phyloP scores from a whole-genome alignment of 1,139 yeast species.

The Kurtzmaniella quercitrusa region DNA sequence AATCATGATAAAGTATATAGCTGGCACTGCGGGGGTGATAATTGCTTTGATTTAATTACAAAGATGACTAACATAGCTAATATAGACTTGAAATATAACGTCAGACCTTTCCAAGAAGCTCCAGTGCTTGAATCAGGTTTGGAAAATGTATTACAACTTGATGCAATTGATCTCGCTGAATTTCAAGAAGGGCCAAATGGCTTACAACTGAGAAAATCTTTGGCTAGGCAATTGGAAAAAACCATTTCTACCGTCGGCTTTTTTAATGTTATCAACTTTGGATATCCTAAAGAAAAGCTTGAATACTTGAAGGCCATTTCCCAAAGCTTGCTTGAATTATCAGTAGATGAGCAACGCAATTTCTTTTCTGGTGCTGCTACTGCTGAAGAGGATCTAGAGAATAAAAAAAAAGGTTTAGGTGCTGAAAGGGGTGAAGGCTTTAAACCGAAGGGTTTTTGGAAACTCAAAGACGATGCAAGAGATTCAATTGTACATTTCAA shows the following conservation, averaged over 20 bases:
- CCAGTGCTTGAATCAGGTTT: slow-evolving; percentile 3
- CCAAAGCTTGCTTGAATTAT: slow-evolving; percentile 35
- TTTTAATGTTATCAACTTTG: slow-evolving; percentile 38
- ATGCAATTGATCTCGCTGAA: slow-evolving; percentile 33
- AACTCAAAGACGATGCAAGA: slow-evolving; percentile 31
- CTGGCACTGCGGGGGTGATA: too few relatives aligned
- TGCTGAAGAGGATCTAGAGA: slow-evolving; percentile 24
- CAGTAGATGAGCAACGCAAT: slow-evolving; percentile 36
- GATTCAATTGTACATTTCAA: slow-evolving; percentile 43
- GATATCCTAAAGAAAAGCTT: slow-evolving; percentile 24
- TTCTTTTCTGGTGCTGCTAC: slow-evolving; percentile 36
- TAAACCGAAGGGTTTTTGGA: slow-evolving; percentile 46
- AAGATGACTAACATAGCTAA: not conserved
- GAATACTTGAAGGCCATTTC: slow-evolving; percentile 33
- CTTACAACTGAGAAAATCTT: slow-evolving; percentile 18
- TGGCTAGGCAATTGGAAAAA: slow-evolving; percentile 31
- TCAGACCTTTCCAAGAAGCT: slow-evolving; percentile 32
- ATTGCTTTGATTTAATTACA: not conserved
- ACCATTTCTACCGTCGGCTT: slow-evolving; percentile 44
- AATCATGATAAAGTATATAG: not conserved
- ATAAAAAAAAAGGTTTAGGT: slow-evolving; percentile 21
- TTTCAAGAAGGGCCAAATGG: slow-evolving; percentile 33
- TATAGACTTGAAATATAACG: slow-evolving; percentile 23
- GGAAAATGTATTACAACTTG: slow-evolving; percentile 21
- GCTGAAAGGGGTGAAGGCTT: slow-evolving; percentile 46